These are phyloP conservation scores for Lodderomyces beijingensis DNA, from an alignment of 1,139 yeast genomes.

Conservation along the genomic window DNA sequence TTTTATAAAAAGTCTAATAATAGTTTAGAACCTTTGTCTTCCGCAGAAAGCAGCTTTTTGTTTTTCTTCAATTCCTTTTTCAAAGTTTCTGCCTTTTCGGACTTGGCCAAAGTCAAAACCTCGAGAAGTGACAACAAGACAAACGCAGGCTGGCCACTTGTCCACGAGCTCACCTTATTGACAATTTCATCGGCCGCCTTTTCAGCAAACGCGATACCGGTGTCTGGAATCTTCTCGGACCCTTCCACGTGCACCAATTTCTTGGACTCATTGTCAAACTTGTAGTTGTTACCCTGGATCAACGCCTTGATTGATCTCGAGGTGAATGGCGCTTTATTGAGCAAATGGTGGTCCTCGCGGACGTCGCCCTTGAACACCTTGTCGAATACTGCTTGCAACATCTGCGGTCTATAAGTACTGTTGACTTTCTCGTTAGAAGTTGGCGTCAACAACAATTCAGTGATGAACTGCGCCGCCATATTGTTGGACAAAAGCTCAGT, in stretches of 20 bases:
- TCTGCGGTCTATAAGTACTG: slow-evolving; percentile 39
- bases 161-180: slow-evolving; percentile 59
- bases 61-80: slow-evolving; percentile 50
- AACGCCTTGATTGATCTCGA: slow-evolving; percentile 74
- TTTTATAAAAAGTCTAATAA: slow-evolving; percentile 39
- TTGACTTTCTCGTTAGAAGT: slow-evolving; percentile 49
- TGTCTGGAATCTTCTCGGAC: slow-evolving; percentile 33
- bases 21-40: slow-evolving; percentile 79
- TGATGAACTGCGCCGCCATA: slow-evolving; percentile 77
- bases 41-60: slow-evolving; percentile 44
- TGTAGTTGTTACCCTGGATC: slow-evolving; percentile 63
- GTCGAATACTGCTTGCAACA: slow-evolving; percentile 54
- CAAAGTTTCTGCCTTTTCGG: slow-evolving; percentile 42
- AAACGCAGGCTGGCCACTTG: slow-evolving; percentile 73
- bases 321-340: slow-evolving; percentile 65
- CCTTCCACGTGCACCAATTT: slow-evolving; percentile 45
- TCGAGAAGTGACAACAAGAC: slow-evolving; percentile 70
- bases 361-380: slow-evolving; percentile 63
- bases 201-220: slow-evolving; percentile 63
- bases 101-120: slow-evolving; percentile 34
- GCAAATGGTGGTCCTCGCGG: slow-evolving; percentile 61
- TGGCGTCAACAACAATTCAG: slow-evolving; percentile 61
- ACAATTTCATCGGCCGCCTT: slow-evolving; percentile 50
- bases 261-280: slow-evolving; percentile 64
- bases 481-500: slow-evolving; percentile 54